Evolutionary conservation across 2,329 filamentous ascomycete species (phyloP), one percentile per base, ranked within the genome.

Genomic region (Neofusicoccum laricinum): DNA sequence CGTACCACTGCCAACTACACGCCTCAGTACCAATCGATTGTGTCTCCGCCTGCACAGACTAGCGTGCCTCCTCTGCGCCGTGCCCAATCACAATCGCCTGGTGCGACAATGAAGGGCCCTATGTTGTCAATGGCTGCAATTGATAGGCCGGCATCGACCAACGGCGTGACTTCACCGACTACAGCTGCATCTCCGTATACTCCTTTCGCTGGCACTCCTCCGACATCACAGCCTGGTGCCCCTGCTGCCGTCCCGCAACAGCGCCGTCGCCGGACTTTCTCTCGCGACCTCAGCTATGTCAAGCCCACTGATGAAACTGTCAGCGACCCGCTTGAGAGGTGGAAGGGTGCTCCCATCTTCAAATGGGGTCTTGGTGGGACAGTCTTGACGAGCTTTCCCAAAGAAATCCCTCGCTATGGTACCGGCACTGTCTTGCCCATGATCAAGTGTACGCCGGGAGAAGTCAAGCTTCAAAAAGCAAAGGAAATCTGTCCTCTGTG

Each of bases 321-420:
- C 71, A 78, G 87, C 17, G 95, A 99, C 78, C 87, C 89, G 2
- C 80, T 99, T 6, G 85, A 96, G 74, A 85, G 95, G 68, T 99
- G 95, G 95, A 93, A 90, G 78, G 96, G 96, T 2, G 85, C 87
- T 12, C 95, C 96, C 0, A 85, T 97, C 12, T 89, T 98, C 71
- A 86, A 86, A 0, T 99, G 96, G 89, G 93, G 92, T 2, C 88
- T 96, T 55, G 93, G 93, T 19, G 95, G 95, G 12, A 86, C 86
- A 1, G 80, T 97, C 11, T 84, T 96, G 2, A 93, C 90, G 1
- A 92, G 89, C 48, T 97, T 98, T 71, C 95, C 96, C 0, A 93
- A 91, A 74, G 90, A 94, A 68, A 86, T 95, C 38, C 93, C 94
- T 14, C 88, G 93, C 51, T 98, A 97, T 76, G 88, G 89, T 30